Evolutionary conservation across 2,329 filamentous ascomycete species (phyloP).

Genomic region (Colletotrichum filicis): DNA sequence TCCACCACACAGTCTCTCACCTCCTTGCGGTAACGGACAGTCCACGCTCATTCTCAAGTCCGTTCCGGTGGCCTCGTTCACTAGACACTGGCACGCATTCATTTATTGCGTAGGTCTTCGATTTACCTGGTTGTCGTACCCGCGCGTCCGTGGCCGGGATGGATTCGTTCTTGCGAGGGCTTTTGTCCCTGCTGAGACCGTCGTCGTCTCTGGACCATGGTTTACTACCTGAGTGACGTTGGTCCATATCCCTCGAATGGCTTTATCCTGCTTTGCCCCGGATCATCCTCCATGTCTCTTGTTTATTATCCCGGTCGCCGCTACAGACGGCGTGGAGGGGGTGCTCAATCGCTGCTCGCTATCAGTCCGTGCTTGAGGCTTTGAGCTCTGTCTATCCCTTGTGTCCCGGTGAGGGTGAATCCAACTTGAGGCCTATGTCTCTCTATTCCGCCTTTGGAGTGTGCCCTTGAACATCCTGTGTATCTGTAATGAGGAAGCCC

Average conservation of each 20-base stretch:
- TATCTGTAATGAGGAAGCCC: background rate
- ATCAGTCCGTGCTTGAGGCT: slow-evolving; percentile 10
- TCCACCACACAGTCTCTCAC: slow-evolving; percentile 6
- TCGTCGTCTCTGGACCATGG: background rate
- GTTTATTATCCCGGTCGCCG: background rate
- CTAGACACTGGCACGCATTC: slow-evolving; percentile 17
- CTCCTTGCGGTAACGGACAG: slow-evolving; percentile 6
- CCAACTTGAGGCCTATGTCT: background rate
- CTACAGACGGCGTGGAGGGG: background rate
- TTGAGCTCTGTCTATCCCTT: slow-evolving; percentile 2
- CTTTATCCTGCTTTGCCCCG: slow-evolving; percentile 16
- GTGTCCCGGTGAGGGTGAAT: background rate
- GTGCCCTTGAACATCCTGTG: background rate
- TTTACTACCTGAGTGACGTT: background rate
- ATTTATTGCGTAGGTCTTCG: slow-evolving; percentile 3
- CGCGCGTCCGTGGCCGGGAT: background rate
- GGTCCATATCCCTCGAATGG: background rate
- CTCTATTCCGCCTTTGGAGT: background rate
- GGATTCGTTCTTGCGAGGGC: background rate
- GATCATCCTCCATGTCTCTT: slow-evolving; percentile 19
- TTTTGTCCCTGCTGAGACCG: background rate
- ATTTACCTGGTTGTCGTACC: background rate
- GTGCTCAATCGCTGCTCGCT: background rate
- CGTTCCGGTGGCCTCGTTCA: background rate
- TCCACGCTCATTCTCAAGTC: slow-evolving; percentile 19